phyloP scores from a whole-genome alignment of 208 protist genomes.

The Trypanosoma avium region DNA sequence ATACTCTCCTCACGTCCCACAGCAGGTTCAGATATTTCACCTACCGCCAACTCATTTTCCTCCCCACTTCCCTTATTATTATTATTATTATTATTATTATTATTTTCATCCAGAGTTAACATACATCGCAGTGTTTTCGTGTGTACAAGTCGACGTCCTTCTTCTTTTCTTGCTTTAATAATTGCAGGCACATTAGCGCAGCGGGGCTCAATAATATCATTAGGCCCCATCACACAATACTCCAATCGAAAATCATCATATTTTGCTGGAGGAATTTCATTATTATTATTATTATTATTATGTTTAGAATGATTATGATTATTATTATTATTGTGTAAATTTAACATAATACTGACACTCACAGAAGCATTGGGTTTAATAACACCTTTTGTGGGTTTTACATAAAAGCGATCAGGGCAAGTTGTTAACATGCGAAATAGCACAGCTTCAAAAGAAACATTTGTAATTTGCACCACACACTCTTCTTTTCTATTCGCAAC shows the following conservation, averaged over 20 bases:
- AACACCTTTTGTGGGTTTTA: conserved; percentile 79
- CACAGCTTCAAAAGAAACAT: conserved; percentile 71
- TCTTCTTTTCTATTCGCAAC: conserved; percentile 54
- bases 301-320: too few relatives aligned
- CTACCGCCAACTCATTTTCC: too few relatives aligned
- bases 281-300: too few relatives aligned
- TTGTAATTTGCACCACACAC: conserved; percentile 72
- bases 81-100: too few relatives aligned
- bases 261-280: conserved; percentile 20
- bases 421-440: conserved; percentile 78
- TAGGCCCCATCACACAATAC: conserved; percentile 49
- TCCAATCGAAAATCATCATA: conserved; percentile 81
- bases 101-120: too few relatives aligned
- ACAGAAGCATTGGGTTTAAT: conserved; percentile 59
- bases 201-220: conserved; percentile 64
- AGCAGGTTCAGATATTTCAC: too few relatives aligned
- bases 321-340: too few relatives aligned
- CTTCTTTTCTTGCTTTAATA: conserved; percentile 67
- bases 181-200: conserved; percentile 58
- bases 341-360: conserved; percentile 63
- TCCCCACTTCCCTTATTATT: not conserved
- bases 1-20: too few relatives aligned
- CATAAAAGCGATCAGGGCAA: conserved; percentile 61
- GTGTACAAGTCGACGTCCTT: conserved; percentile 36
- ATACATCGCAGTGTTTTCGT: conserved; percentile 53